phyloP scores from a whole-genome alignment of 305 asterid genomes.

The Rubia occidens region DNA sequence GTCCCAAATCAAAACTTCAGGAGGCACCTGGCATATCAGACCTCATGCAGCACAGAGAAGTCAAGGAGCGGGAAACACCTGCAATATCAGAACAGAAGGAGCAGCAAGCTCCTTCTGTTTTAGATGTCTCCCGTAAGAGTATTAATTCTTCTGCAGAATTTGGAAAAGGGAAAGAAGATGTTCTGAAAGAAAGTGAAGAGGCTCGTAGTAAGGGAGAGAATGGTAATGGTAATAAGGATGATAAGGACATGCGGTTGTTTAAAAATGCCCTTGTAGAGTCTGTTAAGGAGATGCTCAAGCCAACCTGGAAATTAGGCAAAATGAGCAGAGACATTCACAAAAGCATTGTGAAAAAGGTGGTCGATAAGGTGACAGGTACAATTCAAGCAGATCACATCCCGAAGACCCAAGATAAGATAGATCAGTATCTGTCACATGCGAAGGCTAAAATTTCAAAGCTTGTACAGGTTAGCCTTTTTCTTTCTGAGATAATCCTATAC shows the following conservation, averaged over 20 bases:
- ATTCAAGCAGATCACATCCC: constrained; percentile 67
- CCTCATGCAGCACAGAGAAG: constrained; percentile 17
- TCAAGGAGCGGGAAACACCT: constrained; percentile 28
- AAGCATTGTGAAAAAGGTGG: constrained; percentile 87
- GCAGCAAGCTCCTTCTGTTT: constrained; percentile 23
- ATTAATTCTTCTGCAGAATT: constrained; percentile 18
- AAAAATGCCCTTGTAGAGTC: constrained; percentile 73
- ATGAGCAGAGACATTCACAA: constrained; percentile 93
- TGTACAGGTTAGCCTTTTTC: constrained; percentile 50
- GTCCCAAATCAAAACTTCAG: constrained; percentile 29
- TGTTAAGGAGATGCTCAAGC: constrained; percentile 85
- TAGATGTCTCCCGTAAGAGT: constrained; percentile 24
- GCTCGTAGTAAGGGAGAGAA: constrained; percentile 44
- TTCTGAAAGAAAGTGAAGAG: constrained; percentile 31
- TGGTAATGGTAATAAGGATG: constrained; percentile 51
- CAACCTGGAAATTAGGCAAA: constrained; percentile 87
- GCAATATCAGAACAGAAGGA: constrained; percentile 23
- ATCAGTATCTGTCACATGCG: constrained; percentile 62
- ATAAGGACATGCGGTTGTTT: constrained; percentile 62
- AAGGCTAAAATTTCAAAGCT: constrained; percentile 81
- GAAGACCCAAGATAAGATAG: constrained; percentile 64
- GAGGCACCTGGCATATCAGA: constrained; percentile 25
- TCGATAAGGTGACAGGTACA: constrained; percentile 72
- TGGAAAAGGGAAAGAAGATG: constrained; percentile 30
- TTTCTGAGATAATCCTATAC: not conserved